Conservation (phyloP, 164 flowering plant species). For the Nymphaea colorata region DNA sequence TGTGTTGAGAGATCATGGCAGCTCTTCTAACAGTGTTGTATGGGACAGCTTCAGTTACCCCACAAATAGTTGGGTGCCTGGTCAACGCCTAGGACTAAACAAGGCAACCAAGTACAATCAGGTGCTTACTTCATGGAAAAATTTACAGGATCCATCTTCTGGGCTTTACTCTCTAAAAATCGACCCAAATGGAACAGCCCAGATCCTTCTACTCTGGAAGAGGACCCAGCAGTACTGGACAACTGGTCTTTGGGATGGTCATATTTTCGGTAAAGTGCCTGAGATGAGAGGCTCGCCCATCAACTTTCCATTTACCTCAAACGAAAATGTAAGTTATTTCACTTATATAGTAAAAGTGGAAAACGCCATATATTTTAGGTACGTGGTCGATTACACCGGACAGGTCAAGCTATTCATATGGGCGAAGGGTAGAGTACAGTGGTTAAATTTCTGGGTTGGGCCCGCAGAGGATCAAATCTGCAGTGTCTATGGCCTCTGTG, state of each 20-base stretch:
- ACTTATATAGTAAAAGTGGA: neutral
- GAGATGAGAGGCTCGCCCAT: constrained; percentile 8
- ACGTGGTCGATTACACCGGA: constrained; percentile 3
- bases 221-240: constrained; percentile 9
- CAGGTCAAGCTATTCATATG: neutral
- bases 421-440: neutral
- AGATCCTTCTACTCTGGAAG: constrained; percentile 12
- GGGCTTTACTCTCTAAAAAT: constrained; percentile 44
- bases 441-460: constrained; percentile 1
- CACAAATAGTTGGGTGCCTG: constrained; percentile 54
- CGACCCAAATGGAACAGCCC: constrained; percentile 18
- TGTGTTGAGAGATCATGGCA: too few species aligned
- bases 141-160: constrained; percentile 40
- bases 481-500: constrained; percentile 11
- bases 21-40: too few species aligned
- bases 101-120: constrained; percentile 17
- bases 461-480: neutral
- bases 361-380: neutral
- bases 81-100: constrained; percentile 25
- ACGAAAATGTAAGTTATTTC: neutral
- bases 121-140: constrained; percentile 50
- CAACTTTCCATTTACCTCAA: neutral
- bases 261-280: constrained; percentile 10
- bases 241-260: constrained; percentile 18
- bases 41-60: too few species aligned